Percentiles rank a stretch among this genome's conserved stretches.
These are phyloP conservation scores for Colletotrichum somersetense DNA, from an alignment of 2,329 filamentous ascomycete genomes.

Conservation along the genomic window DNA sequence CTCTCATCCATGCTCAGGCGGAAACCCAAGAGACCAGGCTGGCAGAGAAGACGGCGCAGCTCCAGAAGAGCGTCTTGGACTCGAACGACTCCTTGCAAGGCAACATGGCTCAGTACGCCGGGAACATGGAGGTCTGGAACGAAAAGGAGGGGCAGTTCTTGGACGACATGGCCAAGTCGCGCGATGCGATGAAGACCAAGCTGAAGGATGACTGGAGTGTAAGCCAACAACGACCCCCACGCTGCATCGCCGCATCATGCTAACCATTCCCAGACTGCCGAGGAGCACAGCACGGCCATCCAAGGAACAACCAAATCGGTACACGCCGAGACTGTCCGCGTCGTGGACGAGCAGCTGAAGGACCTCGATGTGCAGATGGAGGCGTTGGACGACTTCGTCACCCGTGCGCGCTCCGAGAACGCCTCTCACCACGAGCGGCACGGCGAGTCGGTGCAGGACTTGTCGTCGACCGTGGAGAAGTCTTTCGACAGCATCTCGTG, in stretches of 20 bases:
- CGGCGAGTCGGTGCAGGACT: slow-evolving; percentile 70
- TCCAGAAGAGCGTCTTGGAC: slow-evolving; percentile 74
- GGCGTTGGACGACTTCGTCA: slow-evolving; percentile 90
- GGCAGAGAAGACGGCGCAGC: slow-evolving; percentile 69
- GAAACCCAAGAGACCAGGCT: slow-evolving; percentile 80
- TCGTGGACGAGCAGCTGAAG: slow-evolving; percentile 89
- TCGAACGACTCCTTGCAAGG: slow-evolving; percentile 75
- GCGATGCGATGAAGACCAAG: slow-evolving; percentile 82
- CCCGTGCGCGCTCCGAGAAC: slow-evolving; percentile 84
- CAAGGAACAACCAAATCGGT: slow-evolving; percentile 87
- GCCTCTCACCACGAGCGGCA: slow-evolving; percentile 80
- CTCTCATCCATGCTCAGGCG: slow-evolving; percentile 80
- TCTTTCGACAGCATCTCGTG: slow-evolving; percentile 79
- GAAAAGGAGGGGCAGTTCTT: slow-evolving; percentile 76
- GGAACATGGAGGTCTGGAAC: slow-evolving; percentile 82
- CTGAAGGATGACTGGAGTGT: slow-evolving; percentile 90
- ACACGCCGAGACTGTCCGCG: slow-evolving; percentile 88
- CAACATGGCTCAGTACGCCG: slow-evolving; percentile 74
- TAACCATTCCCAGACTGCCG: slow-evolving; percentile 69
- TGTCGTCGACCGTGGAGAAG: slow-evolving; percentile 77
- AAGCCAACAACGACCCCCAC: slow-evolving; percentile 67
- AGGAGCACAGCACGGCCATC: slow-evolving; percentile 85
- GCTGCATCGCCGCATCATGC: slow-evolving; percentile 55
- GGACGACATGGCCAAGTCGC: slow-evolving; percentile 77
- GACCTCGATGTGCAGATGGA: slow-evolving; percentile 91